Evolutionary conservation across 441 rosid species (phyloP), one percentile per base, ranked within the genome.

Genomic region (Jatropha podagrica): DNA sequence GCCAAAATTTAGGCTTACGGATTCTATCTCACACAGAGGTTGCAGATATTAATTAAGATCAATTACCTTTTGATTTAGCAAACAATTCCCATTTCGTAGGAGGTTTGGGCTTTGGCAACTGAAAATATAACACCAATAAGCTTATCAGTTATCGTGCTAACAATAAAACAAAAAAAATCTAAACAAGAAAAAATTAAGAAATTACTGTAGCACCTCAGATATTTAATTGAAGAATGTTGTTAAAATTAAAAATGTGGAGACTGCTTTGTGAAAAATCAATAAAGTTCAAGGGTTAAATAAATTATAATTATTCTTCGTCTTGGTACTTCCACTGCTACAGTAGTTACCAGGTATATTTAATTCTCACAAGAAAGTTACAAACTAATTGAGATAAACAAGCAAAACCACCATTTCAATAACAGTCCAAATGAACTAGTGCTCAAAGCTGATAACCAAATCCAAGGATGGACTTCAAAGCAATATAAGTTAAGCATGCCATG

Each of bases 1-100:
- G 1, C 54, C 18, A 37, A n/a, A 68, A 8, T 59, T 52, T 41
- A 14, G 67, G 9, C 68, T 17, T 46, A 64, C 15, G 37, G n/a
- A 11, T 46, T 23, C 32, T 46, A 68, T 13, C 67, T 49, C 62
- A n/a, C 61, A 61, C 64, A 69, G 55, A 73, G 60, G 40, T 37
- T 5, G 67, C 64, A 73, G 26, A 51, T 76, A 40, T 48, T 44
- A 54, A 62, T 69, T 61, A 49, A 58, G 26, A 65, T n/a, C 17
- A 68, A 38, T 62, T 79, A 91, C 97, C 97, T 86, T 79, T 92
- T 74, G 83, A 77, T 79, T 88, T 75, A 73, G 93, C 88, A 76
- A 89, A 89, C 67, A 58, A 20, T 78, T 91, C 92, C 93, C 95
- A 91, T 76, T 85, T 89, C 44, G 93, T 85, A 42, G 90, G 91